Base-by-base conservation (phyloP, 371 early-diverging fungal species). In the Globomyces sp. region DNA sequence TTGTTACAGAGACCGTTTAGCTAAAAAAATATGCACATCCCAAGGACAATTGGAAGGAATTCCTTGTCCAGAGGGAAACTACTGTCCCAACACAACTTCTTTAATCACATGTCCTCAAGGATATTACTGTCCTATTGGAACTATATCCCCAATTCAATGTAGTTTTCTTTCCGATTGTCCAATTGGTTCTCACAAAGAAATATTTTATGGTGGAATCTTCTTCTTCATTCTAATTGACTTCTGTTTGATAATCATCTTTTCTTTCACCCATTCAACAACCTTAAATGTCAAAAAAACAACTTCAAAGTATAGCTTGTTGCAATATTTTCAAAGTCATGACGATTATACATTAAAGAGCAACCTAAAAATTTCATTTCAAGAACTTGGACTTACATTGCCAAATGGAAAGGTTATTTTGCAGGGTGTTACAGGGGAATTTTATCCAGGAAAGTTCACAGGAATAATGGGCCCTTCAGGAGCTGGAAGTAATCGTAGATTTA, bases 391-490 rank as follows among this genome's bases (percentile, higher is more conserved):
- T 37, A 73, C 67, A 4, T 69, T 86, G 5, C 76, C 83, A 4
- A 74, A 72, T 45, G 86, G 81, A 4, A 71, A 75, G 1, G 66
- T 73, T 11, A 73, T 88, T 39, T 69, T 88, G 66, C 71, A 74
- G 72, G 79, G 77, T 50, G 76, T 87, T 0, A 78, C 71, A 4
- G 87, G 87, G 2, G 62, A 68, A 10, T 71, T 88, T 39, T 57
- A 68, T 13, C 62, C 79, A 2, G 87, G 86, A 4, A 73, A 85
- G 45, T 76, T 84, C 42, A 84, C 85, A 34, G 90, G 89, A 34
- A 89, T 94, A 69, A 87, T 94, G 87, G 94, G 92, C 1, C 87
- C 90, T 2, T 83, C 82, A 0, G 91, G 94, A 2, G 85, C 90
- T 3, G 92, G 90, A 57, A 90, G 89, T 68, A 41, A 52, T 57